Evolutionary conservation across 768 basidiomycete genomes (phyloP), one percentile per base, ranked within the genome.

Genomic region (Termitomyces sp.): DNA sequence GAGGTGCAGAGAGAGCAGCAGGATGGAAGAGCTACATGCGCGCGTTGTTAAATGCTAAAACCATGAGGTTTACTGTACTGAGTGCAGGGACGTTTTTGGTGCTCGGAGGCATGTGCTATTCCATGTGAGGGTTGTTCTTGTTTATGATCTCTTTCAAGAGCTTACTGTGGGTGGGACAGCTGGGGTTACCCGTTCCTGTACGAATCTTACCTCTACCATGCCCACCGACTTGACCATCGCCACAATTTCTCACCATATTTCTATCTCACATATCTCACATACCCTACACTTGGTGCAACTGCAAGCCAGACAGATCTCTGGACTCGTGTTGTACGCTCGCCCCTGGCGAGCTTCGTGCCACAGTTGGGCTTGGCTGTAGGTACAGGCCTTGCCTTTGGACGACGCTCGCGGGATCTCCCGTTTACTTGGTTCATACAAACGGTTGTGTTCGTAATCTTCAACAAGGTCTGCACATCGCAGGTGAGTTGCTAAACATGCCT

Each of bases 211-310:
- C 77, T 98, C 14, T 98, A 98, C 69, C 97, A 98, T 63, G 74
- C 92, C 10, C 83, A 87, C 61, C 84, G 97, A 20, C 84, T 92
- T 20, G 97, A 99, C 72, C 95, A 98, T 65, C 88, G 96, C 55
- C 97, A 98, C 72, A 99, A 99, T 70, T 98, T 99, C 72, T 94
- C 95, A 6, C 92, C 94, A 0, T 97, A 98, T 74, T 98, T 97
- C 72, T 98, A 98, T 69, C 85, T 89, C 34, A 93, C 89, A 39
- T 98, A 98, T 70, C 84, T 98, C 55, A 87, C 86, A 0, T 89
- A 94, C 65, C 88, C 92, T 3, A 57, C 71, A 2, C 54, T 64
- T 20, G 64, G 63, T 46, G 50, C 67, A 20, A 18, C 44, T 4
- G 32, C 64, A 13, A 46, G 67, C 13, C n/a, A 63, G 8, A 39